Percentiles rank a stretch among this genome's conserved stretches.
Conservation (phyloP, 441 rosid genomes). For the Eruca vesicaria region DNA sequence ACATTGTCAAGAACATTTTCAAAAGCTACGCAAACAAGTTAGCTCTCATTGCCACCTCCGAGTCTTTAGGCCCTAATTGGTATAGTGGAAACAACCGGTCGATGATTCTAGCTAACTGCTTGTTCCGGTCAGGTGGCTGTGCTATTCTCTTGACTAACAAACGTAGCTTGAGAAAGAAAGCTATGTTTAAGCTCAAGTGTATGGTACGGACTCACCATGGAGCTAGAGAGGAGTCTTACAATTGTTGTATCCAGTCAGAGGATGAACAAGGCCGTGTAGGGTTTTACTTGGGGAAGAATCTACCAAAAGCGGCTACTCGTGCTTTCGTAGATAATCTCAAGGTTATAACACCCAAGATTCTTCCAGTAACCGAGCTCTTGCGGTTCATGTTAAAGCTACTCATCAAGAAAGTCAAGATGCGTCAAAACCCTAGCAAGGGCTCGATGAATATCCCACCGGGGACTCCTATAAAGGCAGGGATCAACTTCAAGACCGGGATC, state of each 20-base stretch:
- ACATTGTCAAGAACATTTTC: conserved; percentile 63
- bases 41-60: conserved; percentile 73
- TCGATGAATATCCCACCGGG: conserved; percentile 16
- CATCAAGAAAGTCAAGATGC: conserved; percentile 38
- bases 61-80: conserved; percentile 83
- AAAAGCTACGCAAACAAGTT: conserved; percentile 44
- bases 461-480: conserved; percentile 36
- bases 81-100: conserved; percentile 78
- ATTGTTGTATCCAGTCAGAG: conserved; percentile 66
- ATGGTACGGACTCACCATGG: conserved; percentile 92
- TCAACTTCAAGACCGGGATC: conserved; percentile 72
- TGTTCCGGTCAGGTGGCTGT: conserved; percentile 86
- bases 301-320: conserved; percentile 78
- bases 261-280: conserved; percentile 70
- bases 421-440: conserved; percentile 16
- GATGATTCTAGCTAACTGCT: conserved; percentile 82
- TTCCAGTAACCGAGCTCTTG: conserved; percentile 71
- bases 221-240: conserved; percentile 66
- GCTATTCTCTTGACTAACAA: conserved; percentile 78
- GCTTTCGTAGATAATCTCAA: conserved; percentile 71
- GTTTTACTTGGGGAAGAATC: conserved; percentile 59
- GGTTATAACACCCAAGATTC: conserved; percentile 63
- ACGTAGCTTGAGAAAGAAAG: conserved; percentile 41
- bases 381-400: conserved; percentile 38
- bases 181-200: conserved; percentile 70